Evolutionary conservation across 768 basidiomycete species (phyloP), one percentile per base, ranked within the genome.

Genomic region (Kwoniella dendrophila): DNA sequence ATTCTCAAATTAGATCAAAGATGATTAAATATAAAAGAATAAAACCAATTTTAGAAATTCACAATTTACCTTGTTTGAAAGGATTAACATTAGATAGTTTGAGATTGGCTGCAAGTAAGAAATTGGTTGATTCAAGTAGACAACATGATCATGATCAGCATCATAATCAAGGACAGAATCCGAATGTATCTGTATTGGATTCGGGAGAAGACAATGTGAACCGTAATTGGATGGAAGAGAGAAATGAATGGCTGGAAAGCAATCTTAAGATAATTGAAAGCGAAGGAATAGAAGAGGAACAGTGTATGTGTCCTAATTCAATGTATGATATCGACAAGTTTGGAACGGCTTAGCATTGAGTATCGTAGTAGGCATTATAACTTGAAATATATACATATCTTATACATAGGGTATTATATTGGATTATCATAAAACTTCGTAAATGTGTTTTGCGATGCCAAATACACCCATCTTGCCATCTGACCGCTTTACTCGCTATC

Each of bases 401-500:
- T n/a, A n/a, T n/a, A n/a, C n/a, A n/a, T n/a, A n/a, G n/a, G n/a
- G n/a, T n/a, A n/a, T n/a, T n/a, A n/a, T n/a, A n/a, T n/a, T 40
- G 38, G 38, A 40, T 40, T 20, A 40, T 20, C 26, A 5, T 24
- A 48, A 48, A 4, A 8, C 7, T 8, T 12, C n/a, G 8, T 1
- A 24, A 14, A 48, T 22, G 12, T 29, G 26, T 22, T 22, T 16
- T 29, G 26, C 12, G 20, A 22, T 48, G 20, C 12, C 26, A 18
- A 48, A n/a, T n/a, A n/a, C n/a, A n/a, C n/a, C n/a, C n/a, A n/a
- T n/a, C 27, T 0, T 26, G 11, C 5, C 12, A n/a, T 6, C 50
- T 10, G 51, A 26, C 22, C 53, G 41, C 10, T 56, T 43, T 24
- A 60, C 4, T 60, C 61, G 18, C 47, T 50, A 36, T 66, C 63